Conservation (phyloP, 176 grass and related monocot species). For the Coix lacrymajobi region DNA sequence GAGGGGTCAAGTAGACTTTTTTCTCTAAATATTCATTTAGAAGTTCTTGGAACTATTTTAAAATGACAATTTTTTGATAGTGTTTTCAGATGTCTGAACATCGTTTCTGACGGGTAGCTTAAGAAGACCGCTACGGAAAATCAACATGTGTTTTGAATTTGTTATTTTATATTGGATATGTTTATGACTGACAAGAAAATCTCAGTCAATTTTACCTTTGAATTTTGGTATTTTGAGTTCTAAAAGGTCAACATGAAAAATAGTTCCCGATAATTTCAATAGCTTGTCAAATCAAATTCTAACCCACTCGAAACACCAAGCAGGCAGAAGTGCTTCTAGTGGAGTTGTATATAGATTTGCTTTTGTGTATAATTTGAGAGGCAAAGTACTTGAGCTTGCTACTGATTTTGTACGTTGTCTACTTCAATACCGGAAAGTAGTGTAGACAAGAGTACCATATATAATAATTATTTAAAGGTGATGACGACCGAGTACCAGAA, state of each 20-base stretch:
- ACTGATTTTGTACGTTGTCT: background rate
- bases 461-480: background rate
- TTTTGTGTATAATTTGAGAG: background rate
- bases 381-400: background rate
- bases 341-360: background rate
- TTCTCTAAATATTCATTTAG: too few relatives aligned
- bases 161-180: background rate
- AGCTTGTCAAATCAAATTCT: background rate
- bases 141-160: background rate
- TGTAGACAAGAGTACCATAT: background rate
- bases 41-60: background rate
- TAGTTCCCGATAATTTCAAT: background rate
- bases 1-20: too few relatives aligned
- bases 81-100: too few relatives aligned
- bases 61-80: background rate
- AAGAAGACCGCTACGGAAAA: background rate
- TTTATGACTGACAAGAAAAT: constrained; percentile 4
- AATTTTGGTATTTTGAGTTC: background rate
- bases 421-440: background rate
- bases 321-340: background rate
- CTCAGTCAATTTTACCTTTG: background rate
- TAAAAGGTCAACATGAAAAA: background rate
- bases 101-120: background rate
- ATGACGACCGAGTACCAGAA: background rate
- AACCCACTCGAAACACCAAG: background rate